Evolutionary conservation across 495 filamentous ascomycete genomes (phyloP).

Genomic region (Tuber melanosporum): DNA sequence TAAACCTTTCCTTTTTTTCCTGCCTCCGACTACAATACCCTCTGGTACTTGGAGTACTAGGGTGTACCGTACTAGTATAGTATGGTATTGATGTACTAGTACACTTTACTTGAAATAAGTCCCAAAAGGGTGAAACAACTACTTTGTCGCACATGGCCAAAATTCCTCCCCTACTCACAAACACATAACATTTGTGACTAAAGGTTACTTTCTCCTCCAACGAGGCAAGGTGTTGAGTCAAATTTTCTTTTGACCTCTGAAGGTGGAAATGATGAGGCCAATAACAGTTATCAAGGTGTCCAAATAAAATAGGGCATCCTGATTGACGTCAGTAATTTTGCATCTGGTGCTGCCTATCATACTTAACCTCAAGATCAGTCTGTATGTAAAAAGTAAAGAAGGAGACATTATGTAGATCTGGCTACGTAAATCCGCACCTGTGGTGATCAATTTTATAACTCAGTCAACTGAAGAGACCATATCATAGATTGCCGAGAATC

Average conservation of each 20-base stretch:
- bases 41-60: no score
- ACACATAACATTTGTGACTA: no score
- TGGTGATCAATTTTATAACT: background rate
- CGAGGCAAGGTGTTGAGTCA: background rate
- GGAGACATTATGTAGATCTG: background rate
- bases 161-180: background rate
- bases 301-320: background rate
- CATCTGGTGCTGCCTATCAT: background rate
- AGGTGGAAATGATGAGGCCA: background rate
- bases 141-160: background rate
- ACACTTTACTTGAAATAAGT: background rate
- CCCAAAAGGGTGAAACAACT: background rate
- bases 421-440: background rate
- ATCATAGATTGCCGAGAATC: background rate
- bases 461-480: background rate
- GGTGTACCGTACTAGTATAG: no score
- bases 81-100: background rate
- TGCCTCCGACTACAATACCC: no score
- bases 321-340: background rate
- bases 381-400: background rate
- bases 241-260: background rate
- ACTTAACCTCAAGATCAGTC: background rate
- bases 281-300: background rate
- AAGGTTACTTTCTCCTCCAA: background rate
- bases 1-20: no score